Base-by-base conservation (phyloP, 179 eudicot genomes). In the Patellifolia procumbens region DNA sequence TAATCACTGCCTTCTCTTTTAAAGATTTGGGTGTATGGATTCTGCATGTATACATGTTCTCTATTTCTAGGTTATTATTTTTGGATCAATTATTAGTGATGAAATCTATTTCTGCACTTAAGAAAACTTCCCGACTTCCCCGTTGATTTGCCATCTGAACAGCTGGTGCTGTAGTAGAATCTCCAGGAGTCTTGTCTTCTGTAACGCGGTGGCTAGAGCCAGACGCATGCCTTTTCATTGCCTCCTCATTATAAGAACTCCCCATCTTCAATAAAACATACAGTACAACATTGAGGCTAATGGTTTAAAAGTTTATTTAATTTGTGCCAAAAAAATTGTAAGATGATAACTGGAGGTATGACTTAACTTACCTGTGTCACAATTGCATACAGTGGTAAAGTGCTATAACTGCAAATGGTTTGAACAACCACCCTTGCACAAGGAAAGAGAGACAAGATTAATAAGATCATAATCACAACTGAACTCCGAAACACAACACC, bases 331-430 rank as follows among this genome's bases (percentile, higher is more conserved):
- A n/a, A 17, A 20, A 20, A 11, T 3, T 12, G 0, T 4, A 61
- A 43, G 31, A 39, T 29, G 9, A 74, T 16, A 11, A 62, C 29
- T 28, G n/a, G 13, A 4, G 22, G 5, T 8, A 29, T 7, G 24
- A 56, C 5, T n/a, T 22, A 12, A 51, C 20, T 65, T 64, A 78
- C 84, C 72, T 78, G 84, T 64, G 84, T 81, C 6, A 78, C 84
- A 45, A 81, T 71, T 34, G 84, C 84, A 52, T 81, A 81, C 10
- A 81, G 81, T 52, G 84, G 84, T 28, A 81, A 75, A 17, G 78
- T 77, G 61, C 84, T 81, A 49, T 78, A 81, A 69, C 78, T 81
- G 75, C 75, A 74, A 10, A 81, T 62, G 32, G 70, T 26, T 62
- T 81, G 81, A 31, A 78, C 74, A 17, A 43, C 59, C 61, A 81